Evolutionary conservation across 495 filamentous ascomycete species (phyloP).

Genomic region (Trichoderma asperelloides): DNA sequence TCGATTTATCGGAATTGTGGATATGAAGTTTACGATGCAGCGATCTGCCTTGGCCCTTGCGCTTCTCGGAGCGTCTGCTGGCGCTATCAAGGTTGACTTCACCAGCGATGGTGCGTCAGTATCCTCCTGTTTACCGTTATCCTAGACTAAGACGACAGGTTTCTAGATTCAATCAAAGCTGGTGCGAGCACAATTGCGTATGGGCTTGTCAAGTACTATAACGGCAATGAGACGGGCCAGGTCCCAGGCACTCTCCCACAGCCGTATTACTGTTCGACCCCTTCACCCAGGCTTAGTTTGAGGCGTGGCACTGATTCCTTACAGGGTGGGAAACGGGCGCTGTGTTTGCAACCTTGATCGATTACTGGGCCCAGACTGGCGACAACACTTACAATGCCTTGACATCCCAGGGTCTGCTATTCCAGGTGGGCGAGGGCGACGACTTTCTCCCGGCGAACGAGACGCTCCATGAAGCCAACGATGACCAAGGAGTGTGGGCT

Average conservation of each 20-base stretch:
- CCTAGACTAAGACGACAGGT: background rate
- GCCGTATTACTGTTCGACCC: slow-evolving; percentile 56
- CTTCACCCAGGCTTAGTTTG: background rate
- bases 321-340: slow-evolving; percentile 67
- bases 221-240: slow-evolving; percentile 62
- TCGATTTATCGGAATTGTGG: background rate
- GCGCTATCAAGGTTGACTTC: background rate
- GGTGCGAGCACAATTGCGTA: slow-evolving; percentile 37
- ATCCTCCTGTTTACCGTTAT: background rate
- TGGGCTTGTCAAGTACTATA: slow-evolving; percentile 50
- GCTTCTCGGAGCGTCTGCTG: background rate
- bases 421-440: slow-evolving; percentile 56
- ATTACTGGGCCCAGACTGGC: slow-evolving; percentile 78
- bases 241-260: slow-evolving; percentile 61
- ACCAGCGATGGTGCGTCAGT: background rate
- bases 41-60: background rate
- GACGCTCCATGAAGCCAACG: slow-evolving; percentile 65
- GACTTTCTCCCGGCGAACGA: slow-evolving; percentile 81
- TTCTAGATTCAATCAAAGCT: slow-evolving; percentile 18
- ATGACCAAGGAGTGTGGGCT: slow-evolving; percentile 83
- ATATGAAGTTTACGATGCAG: slow-evolving; percentile 1
- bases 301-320: slow-evolving; percentile 8
- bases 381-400: slow-evolving; percentile 67
- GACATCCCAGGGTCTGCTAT: slow-evolving; percentile 56
- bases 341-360: slow-evolving; percentile 65